phyloP scores from a whole-genome alignment of 2,329 filamentous ascomycete species.

The Fusarium tupiense region DNA sequence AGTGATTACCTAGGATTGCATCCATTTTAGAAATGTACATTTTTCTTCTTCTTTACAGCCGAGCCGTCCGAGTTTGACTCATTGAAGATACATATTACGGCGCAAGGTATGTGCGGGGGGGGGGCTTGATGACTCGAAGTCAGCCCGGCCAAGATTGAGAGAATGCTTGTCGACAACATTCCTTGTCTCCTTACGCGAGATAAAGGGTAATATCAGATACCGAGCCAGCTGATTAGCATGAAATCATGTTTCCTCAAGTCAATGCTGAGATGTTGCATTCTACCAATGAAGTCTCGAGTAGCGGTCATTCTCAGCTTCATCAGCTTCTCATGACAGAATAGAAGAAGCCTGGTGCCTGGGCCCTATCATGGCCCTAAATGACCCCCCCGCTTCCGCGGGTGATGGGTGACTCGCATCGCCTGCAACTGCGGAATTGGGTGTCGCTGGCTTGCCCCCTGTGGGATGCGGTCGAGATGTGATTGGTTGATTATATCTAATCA shows the following conservation, averaged over 20 bases:
- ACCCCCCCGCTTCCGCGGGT: constrained; percentile 18
- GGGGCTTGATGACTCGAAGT: constrained; percentile 32
- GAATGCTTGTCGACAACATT: background rate
- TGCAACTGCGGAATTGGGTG: constrained; percentile 16
- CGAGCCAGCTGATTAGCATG: background rate
- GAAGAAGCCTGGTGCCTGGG: background rate
- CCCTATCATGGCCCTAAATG: constrained; percentile 2
- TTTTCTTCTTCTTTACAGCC: background rate
- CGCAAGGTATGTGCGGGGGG: constrained; percentile 25
- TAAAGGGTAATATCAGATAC: background rate
- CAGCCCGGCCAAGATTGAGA: background rate
- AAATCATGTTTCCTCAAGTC: background rate
- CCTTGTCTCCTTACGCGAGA: constrained; percentile 3
- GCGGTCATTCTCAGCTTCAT: background rate
- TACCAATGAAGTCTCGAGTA: background rate
- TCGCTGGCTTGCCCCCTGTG: constrained; percentile 40
- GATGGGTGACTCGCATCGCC: constrained; percentile 63
- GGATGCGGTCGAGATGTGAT: constrained; percentile 47
- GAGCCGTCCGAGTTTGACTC: constrained; percentile 18
- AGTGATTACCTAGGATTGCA: constrained; percentile 21
- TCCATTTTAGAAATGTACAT: constrained; percentile 30
- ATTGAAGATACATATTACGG: background rate
- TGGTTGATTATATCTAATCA: constrained; percentile 33
- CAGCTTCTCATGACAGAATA: background rate
- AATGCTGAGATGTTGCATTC: background rate